Base-by-base conservation (phyloP, 306 rosid genomes). In the Biancaea sappan region DNA sequence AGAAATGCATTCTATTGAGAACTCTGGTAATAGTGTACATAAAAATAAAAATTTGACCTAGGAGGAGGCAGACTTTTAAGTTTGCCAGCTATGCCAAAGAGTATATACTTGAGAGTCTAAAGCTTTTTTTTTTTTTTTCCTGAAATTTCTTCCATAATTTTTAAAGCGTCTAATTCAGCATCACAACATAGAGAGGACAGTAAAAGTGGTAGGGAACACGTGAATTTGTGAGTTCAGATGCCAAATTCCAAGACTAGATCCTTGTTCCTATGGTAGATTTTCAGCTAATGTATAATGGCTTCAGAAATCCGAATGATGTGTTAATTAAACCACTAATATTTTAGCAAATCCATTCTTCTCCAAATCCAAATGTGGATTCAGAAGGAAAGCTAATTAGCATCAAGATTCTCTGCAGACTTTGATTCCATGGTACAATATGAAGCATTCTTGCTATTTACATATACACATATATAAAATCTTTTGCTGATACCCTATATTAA, bases 1-100 rank as follows among this genome's bases (percentile, higher is more conserved):
- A 41, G 75, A 73, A 61, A 50, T 32, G 53, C 57, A 73, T 37
- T 63, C 41, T 57, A 38, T 26, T 73, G 75, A 65, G 29, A 63
- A 51, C 47, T 53, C 73, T 21, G 11, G 56, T 26, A 71, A 64
- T 40, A 29, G 19, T 67, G 64, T 21, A 32, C 80, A 79, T 18
- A 29, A 63, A 73, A 73, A 5, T 6, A 64, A 62, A 37, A 69
- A 16, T 15, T 26, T 10, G 8, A 52, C 38, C 58, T 25, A 41
- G 40, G 32, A 22, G 18, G 54, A n/a, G 29, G 47, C 12, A 60
- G 66, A 34, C 29, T 67, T 29, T 56, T 21, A 21, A 62, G 70
- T 68, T 44, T 32, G 51, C 25, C 19, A 29, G 44, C 46, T 26
- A 26, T 19, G 25, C 28, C 54, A 57, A 29, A 22, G n/a, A 56